Evolutionary conservation across 1,284 basidiomycete genomes (phyloP).

Genomic region (Ceratobasidium theobromae): DNA sequence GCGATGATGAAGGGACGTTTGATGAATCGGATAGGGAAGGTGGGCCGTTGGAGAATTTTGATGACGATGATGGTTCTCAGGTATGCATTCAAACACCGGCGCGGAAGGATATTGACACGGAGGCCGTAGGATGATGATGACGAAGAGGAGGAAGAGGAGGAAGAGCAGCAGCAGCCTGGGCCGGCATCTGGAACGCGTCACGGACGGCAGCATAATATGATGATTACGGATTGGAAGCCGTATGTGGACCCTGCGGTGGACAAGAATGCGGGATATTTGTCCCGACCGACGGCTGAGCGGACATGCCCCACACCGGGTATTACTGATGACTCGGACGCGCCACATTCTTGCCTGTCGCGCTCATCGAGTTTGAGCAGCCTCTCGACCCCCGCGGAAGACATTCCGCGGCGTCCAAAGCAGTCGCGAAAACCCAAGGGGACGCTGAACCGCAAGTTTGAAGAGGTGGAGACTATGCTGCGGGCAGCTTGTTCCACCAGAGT

Average conservation of each 20-base stretch:
- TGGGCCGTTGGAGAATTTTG: constrained; percentile 35
- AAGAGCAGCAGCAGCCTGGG: constrained; percentile 27
- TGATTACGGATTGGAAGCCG: constrained; percentile 10
- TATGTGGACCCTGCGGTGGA: background rate
- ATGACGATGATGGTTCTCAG: constrained; percentile 54
- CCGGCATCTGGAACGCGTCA: background rate
- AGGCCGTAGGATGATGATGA: constrained; percentile 14
- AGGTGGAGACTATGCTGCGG: constrained; percentile 26
- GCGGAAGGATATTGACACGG: background rate
- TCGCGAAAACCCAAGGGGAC: constrained; percentile 22
- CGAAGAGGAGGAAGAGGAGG: constrained; percentile 32
- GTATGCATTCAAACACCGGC: background rate
- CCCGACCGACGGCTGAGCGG: background rate
- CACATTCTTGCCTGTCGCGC: constrained; percentile 6
- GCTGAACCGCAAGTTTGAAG: constrained; percentile 26
- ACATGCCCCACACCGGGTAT: background rate
- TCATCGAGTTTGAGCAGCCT: constrained; percentile 25
- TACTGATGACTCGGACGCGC: constrained; percentile 8
- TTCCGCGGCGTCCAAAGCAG: background rate
- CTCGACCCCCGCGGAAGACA: constrained; percentile 15
- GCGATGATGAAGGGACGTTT: constrained; percentile 51
- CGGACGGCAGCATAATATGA: constrained; percentile 22
- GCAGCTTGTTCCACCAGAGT: constrained; percentile 18
- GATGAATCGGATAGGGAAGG: constrained; percentile 43
- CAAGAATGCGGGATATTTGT: background rate